Base-by-base conservation (phyloP, 2,329 filamentous ascomycete genomes). In the Colletotrichum cordylinicola region DNA sequence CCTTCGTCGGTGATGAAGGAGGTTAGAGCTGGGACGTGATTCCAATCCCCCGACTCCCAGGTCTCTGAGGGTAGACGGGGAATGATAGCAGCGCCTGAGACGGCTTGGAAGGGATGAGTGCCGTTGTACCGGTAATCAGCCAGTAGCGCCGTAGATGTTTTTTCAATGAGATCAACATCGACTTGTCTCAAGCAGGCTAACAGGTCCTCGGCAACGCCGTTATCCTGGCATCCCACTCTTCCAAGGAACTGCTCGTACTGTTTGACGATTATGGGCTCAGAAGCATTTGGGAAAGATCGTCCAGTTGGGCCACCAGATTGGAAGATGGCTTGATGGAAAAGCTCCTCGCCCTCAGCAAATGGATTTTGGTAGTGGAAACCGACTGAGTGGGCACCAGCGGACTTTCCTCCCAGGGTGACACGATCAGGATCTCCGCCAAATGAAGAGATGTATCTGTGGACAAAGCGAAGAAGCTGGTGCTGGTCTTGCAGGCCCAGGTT, bases 401-500 rank as follows among this genome's bases (percentile, higher is more conserved):
- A 89, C 75, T 90, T 88, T 0, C 91, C 91, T 72, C 87, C 87
- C 21, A 92, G 86, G 0, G 89, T 91, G 0, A 93, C 88, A 8
- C 87, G 85, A 2, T 80, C 77, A 0, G 86, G 85, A 68, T 92
- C 87, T 4, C 91, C 90, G 0, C 91, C 90, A 69, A 92, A 92
- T 3, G 84, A 80, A 3, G 81, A 78, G 67, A 92, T 90, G 74
- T 92, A 82, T 10, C 84, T 84, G 65, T 90, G 87, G 0, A 92
- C 87, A 85, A 91, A 92, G 77, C 87, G 80, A 2, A 92, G 80
- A 3, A 88, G 87, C 6, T 87, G 86, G 16, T 86, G 84, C 78
- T 91, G 89, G 74, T 92, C 90, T 4, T 89, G 82, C 0, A 92
- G 80, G 0, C 90, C 90, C 1, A 88, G 87, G 74, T 93, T 92